phyloP scores from a whole-genome alignment of 2,329 filamentous ascomycete species.

The Fusarium armeniacum region DNA sequence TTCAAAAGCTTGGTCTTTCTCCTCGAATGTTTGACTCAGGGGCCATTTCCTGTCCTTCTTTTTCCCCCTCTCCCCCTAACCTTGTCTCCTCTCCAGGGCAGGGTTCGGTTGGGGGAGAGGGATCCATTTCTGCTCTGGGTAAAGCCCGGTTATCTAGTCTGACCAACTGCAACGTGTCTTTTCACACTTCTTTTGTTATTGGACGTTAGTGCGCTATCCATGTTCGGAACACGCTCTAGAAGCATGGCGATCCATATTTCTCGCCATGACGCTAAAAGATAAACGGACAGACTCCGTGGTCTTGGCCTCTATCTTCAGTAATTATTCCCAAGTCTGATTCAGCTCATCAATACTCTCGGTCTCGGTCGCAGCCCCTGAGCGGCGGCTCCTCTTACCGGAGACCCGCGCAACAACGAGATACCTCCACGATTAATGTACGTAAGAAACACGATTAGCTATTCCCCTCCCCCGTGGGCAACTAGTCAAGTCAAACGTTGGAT shows the following conservation, averaged over 20 bases:
- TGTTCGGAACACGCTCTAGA: conserved; percentile 31
- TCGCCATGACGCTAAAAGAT: conserved; percentile 28
- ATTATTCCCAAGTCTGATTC: background rate
- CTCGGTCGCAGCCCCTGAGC: background rate
- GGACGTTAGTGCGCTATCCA: background rate
- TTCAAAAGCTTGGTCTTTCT: conserved; percentile 29
- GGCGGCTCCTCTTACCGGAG: conserved; percentile 6
- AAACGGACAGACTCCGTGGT: conserved; percentile 37
- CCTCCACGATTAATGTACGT: conserved; percentile 21
- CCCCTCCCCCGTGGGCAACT: conserved; percentile 16
- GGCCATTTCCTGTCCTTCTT: conserved; percentile 4
- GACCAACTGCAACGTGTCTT: background rate
- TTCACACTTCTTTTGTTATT: background rate
- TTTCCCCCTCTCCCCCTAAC: conserved; percentile 1
- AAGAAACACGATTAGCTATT: conserved; percentile 19
- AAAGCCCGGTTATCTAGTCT: conserved; percentile 34
- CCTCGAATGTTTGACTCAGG: conserved; percentile 17
- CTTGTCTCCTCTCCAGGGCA: conserved; percentile 2
- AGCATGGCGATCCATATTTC: conserved; percentile 40
- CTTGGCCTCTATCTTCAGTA: conserved; percentile 3
- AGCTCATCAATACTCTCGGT: background rate
- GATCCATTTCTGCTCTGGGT: conserved; percentile 25
- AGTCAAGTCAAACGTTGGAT: background rate
- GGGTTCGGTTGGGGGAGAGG: background rate
- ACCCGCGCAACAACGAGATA: background rate